Percentiles rank a stretch among this genome's conserved stretches.
Conservation (phyloP, 1,284 basidiomycete genomes). For the Boletellus deceptivus region DNA sequence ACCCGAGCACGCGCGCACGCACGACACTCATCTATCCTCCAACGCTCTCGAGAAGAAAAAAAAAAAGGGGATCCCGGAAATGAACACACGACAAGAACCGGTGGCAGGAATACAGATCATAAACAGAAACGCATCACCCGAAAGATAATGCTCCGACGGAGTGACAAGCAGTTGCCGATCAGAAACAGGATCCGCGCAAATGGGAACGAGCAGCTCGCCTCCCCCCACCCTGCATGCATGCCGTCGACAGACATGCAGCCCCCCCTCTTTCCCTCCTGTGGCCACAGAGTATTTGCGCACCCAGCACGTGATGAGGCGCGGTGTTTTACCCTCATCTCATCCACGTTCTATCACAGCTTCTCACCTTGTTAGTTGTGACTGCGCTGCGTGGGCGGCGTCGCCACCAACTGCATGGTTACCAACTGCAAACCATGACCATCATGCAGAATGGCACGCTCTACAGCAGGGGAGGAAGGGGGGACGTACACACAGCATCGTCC, state of each 20-base stretch:
- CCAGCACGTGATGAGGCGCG: slow-evolving; percentile 5
- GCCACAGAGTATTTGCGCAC: too few relatives aligned
- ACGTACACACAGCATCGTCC: slow-evolving; percentile 52
- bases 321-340: slow-evolving; percentile 18
- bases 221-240: slow-evolving; percentile 15
- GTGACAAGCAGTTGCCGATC: slow-evolving; percentile 3
- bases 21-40: slow-evolving; percentile 6
- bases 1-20: slow-evolving; percentile 1
- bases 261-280: neutral
- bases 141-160: too few relatives aligned
- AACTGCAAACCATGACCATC: slow-evolving; percentile 39
- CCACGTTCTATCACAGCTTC: slow-evolving; percentile 10
- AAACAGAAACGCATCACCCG: too few relatives aligned
- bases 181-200: slow-evolving; percentile 14
- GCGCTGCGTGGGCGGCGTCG: slow-evolving; percentile 3
- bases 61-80: slow-evolving; percentile 19
- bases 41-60: slow-evolving; percentile 4
- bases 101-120: neutral
- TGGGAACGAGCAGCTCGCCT: neutral
- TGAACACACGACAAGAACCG: slow-evolving; percentile 19
- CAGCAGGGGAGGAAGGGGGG: slow-evolving; percentile 6
- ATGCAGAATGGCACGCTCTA: slow-evolving; percentile 8
- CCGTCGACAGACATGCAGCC: slow-evolving; percentile 7
- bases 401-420: slow-evolving; percentile 18
- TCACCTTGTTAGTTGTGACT: slow-evolving; percentile 6